Evolutionary conservation across 306 rosid genomes (phyloP), one percentile per base, ranked within the genome.

Genomic region (Mimosa pudica): DNA sequence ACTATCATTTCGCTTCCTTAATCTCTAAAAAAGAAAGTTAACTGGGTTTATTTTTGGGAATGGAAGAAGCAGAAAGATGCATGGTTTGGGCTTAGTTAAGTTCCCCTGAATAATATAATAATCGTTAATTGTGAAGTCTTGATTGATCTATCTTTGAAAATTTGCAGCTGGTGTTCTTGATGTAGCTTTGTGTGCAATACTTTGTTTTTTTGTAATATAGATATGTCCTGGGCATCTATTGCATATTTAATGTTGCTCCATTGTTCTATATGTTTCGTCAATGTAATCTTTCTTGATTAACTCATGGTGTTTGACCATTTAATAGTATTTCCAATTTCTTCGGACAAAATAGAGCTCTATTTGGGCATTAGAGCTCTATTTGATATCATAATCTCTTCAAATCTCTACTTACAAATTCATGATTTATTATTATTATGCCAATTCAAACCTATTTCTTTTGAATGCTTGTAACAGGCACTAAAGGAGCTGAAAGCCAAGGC

Each of bases 401-500:
- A 32, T 74, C 46, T 13, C 5, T 51, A 30, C 57, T 18, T 47
- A 14, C 32, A 66, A 8, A 11, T 60, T 64, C 20, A 55, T 64
- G 32, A 55, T 79, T 71, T 17, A 68, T 52, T 77, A 1, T 3
- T 20, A 13, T 76, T 82, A 2, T 62, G 58, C 48, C 46, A 48
- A 12, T 67, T 48, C 64, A 12, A 71, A 63, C 14, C 42, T 71
- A 52, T n/a, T 70, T 46, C 36, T 41, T 49, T 60, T 75, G 20
- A 57, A 17, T 82, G 11, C 73, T 75, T 8, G 61, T 69, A 79
- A 78, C 88, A 92, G 98, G 97, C 97, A 0, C 89, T 94, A 47
- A 90, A 80, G 85, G 97, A 94, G 61, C 90, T 94, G 77, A 90
- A 87, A 79, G 87, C 93, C 80, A 92, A 92, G 92, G 97, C 97